Percentiles rank a stretch among this genome's conserved stretches.
Evolutionary conservation across 768 basidiomycete species (phyloP).

Genomic region (Phylloporus sp.): DNA sequence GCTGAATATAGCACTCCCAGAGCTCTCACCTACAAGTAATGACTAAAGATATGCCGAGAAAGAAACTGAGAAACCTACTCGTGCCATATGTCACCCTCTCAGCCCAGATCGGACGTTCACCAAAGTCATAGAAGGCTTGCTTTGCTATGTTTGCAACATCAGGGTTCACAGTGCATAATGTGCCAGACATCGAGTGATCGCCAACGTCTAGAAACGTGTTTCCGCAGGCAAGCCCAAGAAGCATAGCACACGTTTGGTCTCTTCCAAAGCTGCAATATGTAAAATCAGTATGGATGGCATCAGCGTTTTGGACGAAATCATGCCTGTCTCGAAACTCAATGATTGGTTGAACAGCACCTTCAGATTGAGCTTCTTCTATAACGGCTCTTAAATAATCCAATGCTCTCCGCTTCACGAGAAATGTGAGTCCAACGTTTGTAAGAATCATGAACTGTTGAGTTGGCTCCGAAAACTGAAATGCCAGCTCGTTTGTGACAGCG

Average conservation of each 20-base stretch:
- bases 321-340: constrained; percentile 81
- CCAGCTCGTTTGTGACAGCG: constrained; percentile 71
- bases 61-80: constrained; percentile 38
- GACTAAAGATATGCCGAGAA: neutral
- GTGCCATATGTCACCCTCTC: constrained; percentile 76
- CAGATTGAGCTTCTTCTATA: constrained; percentile 76
- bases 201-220: constrained; percentile 71
- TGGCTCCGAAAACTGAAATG: constrained; percentile 71
- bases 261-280: constrained; percentile 67
- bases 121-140: constrained; percentile 83
- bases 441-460: constrained; percentile 82
- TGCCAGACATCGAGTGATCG: constrained; percentile 44
- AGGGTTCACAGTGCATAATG: constrained; percentile 49
- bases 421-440: constrained; percentile 81
- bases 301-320: constrained; percentile 10
- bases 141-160: constrained; percentile 72
- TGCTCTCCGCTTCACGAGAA: constrained; percentile 76
- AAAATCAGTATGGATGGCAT: constrained; percentile 3
- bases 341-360: constrained; percentile 73
- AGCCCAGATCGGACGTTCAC: constrained; percentile 79
- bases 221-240: constrained; percentile 78
- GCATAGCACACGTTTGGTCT: constrained; percentile 90
- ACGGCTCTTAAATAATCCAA: constrained; percentile 81
- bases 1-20: constrained; percentile 76
- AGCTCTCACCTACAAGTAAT: constrained; percentile 49